phyloP scores from a whole-genome alignment of 345 rosid species.

The Lepidium sativum region DNA sequence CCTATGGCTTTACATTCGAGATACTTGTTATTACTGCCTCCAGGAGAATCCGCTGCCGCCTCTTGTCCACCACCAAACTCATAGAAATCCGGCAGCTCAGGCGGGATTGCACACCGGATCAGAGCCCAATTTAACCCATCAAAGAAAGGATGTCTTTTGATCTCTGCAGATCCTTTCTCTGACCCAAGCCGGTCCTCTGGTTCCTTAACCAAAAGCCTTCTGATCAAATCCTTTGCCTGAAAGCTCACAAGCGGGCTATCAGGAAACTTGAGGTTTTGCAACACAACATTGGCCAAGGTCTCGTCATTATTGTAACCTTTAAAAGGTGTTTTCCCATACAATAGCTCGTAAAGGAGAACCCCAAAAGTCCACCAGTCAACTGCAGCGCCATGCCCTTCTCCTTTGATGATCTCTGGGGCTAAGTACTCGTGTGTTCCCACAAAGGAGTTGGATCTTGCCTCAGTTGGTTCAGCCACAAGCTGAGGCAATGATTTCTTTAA shows the following conservation, averaged over 20 bases:
- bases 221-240: constrained; percentile 83
- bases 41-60: constrained; percentile 22
- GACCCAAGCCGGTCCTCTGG: constrained; percentile 80
- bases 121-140: constrained; percentile 94
- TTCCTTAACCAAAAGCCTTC: constrained; percentile 75
- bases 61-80: constrained; percentile 40
- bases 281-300: constrained; percentile 71
- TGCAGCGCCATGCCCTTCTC: constrained; percentile 98
- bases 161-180: constrained; percentile 84
- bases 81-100: constrained; percentile 59
- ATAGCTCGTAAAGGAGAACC: constrained; percentile 76
- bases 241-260: constrained; percentile 70
- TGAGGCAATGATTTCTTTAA: constrained; percentile 62
- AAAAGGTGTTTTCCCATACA: constrained; percentile 86
- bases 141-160: constrained; percentile 92
- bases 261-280: constrained; percentile 68
- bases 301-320: constrained; percentile 85
- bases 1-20: constrained; percentile 71
- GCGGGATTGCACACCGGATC: constrained; percentile 84
- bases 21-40: constrained; percentile 35
- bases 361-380: constrained; percentile 99
- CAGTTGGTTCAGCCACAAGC: constrained; percentile 96
- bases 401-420: constrained; percentile 97
- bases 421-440: constrained; percentile 97
- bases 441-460: constrained; percentile 92